These are phyloP conservation scores for Cucurbita argyrosperma DNA, from an alignment of 306 rosid species.

Conservation along the genomic window DNA sequence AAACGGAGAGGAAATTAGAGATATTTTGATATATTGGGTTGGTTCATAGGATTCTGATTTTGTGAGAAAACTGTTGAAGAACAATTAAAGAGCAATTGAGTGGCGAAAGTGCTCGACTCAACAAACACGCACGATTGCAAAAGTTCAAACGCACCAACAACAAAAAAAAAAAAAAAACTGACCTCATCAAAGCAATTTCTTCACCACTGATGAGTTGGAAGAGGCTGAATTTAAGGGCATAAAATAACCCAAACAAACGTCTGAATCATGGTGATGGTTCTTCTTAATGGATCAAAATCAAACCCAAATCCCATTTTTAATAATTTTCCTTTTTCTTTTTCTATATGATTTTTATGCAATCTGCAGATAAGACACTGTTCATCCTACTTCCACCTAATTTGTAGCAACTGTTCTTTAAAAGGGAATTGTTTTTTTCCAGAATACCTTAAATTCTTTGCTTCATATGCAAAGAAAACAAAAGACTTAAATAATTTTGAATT, in stretches of 20 bases:
- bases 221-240: background rate
- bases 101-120: slow-evolving; percentile 3
- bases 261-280: background rate
- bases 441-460: background rate
- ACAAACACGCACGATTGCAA: slow-evolving; percentile 6
- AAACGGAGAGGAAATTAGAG: background rate
- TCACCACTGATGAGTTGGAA: background rate
- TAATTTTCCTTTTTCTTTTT: background rate
- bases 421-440: background rate
- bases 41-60: background rate
- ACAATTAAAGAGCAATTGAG: slow-evolving; percentile 1
- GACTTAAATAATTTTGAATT: too few relatives aligned
- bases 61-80: background rate
- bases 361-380: background rate
- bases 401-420: background rate
- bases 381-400: background rate
- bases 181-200: background rate
- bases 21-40: background rate
- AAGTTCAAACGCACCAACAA: background rate
- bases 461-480: background rate
- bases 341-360: background rate
- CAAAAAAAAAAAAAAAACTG: background rate
- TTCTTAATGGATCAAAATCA: slow-evolving; percentile 3
- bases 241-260: background rate
- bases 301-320: background rate